A percentile compares a stretch with the other conserved stretches of the same genome.
Conservation (phyloP, 2,329 filamentous ascomycete genomes). For the Graphiopsis chlorocephala region DNA sequence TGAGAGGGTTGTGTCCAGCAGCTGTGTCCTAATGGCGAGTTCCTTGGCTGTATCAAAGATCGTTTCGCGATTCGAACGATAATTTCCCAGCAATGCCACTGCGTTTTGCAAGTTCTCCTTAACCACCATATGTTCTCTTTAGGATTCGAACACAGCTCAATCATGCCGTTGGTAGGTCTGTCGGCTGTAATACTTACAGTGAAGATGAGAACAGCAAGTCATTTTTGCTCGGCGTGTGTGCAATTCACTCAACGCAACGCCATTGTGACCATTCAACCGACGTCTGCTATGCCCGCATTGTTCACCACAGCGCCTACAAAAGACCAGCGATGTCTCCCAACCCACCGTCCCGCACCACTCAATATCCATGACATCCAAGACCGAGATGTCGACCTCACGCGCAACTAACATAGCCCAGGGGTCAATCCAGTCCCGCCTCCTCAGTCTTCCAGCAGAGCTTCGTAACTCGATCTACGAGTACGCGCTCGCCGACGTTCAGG, state of each 20-base stretch:
- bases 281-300: background rate
- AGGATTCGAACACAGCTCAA: too few relatives aligned
- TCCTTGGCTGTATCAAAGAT: too few relatives aligned
- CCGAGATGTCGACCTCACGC: background rate
- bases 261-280: background rate
- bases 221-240: background rate
- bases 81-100: too few relatives aligned
- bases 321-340: background rate
- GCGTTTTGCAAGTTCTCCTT: too few relatives aligned
- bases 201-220: too few relatives aligned
- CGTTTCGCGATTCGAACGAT: too few relatives aligned
- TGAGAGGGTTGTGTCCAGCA: background rate
- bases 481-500: background rate
- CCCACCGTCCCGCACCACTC: background rate
- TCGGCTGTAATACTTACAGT: too few relatives aligned
- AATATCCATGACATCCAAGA: background rate
- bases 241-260: background rate
- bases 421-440: background rate
- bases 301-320: background rate
- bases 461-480: background rate
- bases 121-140: too few relatives aligned
- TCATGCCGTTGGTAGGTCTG: too few relatives aligned
- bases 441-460: background rate
- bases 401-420: background rate
- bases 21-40: too few relatives aligned